phyloP scores from a whole-genome alignment of 441 rosid species.

The Erysimum cheiri region DNA sequence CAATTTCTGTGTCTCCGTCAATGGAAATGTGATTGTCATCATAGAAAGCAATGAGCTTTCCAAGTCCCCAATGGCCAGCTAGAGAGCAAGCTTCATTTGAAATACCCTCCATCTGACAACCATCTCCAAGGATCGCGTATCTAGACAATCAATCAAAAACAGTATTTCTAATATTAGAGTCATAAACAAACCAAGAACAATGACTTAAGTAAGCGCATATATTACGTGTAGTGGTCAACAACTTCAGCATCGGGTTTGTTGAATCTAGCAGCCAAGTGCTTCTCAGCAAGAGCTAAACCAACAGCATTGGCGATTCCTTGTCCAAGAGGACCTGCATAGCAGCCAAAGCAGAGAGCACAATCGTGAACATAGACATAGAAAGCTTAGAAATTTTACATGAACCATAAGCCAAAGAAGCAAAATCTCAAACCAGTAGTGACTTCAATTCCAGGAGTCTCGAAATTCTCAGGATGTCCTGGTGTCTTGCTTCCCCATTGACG shows the following conservation, averaged over 20 bases:
- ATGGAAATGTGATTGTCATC: conserved; percentile 70
- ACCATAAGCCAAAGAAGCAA: conserved; percentile 8
- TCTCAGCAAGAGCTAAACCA: conserved; percentile 98
- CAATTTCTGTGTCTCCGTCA: conserved; percentile 66
- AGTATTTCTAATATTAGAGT: conserved; percentile 1
- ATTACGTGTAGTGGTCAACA: conserved; percentile 89
- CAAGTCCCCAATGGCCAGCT: conserved; percentile 69
- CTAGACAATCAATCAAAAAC: conserved; percentile 37
- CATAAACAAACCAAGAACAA: background rate
- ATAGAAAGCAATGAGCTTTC: conserved; percentile 65
- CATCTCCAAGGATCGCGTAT: conserved; percentile 61
- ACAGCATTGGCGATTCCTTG: conserved; percentile 98
- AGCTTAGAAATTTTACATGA: background rate
- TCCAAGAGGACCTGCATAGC: conserved; percentile 90
- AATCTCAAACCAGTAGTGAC: conserved; percentile 92
- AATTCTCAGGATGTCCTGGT: conserved; percentile 99
- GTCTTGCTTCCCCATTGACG: conserved; percentile 97
- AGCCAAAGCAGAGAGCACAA: conserved; percentile 20
- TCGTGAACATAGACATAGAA: background rate
- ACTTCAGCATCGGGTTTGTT: conserved; percentile 93
- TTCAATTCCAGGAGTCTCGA: conserved; percentile 97
- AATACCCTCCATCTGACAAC: conserved; percentile 71
- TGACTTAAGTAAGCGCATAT: background rate
- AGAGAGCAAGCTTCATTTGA: conserved; percentile 64
- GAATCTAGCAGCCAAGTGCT: conserved; percentile 94